Conservation (phyloP, 768 basidiomycete genomes). For the Russula ochroleuca region DNA sequence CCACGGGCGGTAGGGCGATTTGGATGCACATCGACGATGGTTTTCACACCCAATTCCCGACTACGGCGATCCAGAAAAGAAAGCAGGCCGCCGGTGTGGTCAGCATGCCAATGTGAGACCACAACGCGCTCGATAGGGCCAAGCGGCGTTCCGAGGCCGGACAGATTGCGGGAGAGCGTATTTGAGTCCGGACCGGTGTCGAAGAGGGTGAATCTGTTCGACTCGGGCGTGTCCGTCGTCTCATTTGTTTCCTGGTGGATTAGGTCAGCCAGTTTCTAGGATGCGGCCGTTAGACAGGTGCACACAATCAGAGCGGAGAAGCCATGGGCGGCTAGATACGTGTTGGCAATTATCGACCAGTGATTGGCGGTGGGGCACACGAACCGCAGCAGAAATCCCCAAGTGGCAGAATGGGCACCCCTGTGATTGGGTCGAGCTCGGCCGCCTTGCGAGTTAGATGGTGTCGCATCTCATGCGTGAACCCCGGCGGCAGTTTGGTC, state of each 20-base stretch:
- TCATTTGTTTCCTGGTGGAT: slow-evolving; percentile 52
- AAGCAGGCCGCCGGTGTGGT: slow-evolving; percentile 59
- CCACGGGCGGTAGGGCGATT: slow-evolving; percentile 69
- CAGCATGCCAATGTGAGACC: slow-evolving; percentile 53
- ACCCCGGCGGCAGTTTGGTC: slow-evolving; percentile 73
- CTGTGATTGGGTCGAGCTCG: slow-evolving; percentile 40
- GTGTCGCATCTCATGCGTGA: slow-evolving; percentile 63
- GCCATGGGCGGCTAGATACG: slow-evolving; percentile 67
- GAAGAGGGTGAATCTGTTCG: slow-evolving; percentile 58
- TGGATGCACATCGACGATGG: slow-evolving; percentile 72
- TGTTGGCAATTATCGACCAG: not conserved
- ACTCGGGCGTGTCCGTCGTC: slow-evolving; percentile 35
- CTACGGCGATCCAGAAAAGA: slow-evolving; percentile 52
- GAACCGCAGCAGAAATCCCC: slow-evolving; percentile 68
- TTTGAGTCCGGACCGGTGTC: slow-evolving; percentile 80
- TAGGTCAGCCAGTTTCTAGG: not conserved
- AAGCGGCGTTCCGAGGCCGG: slow-evolving; percentile 53
- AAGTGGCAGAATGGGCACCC: slow-evolving; percentile 65
- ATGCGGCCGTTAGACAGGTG: not conserved
- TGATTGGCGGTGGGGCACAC: slow-evolving; percentile 29
- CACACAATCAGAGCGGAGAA: slow-evolving; percentile 73
- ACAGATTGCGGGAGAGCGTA: slow-evolving; percentile 69
- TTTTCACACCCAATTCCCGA: slow-evolving; percentile 30
- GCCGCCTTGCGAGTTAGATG: slow-evolving; percentile 53
- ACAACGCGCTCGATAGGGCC: slow-evolving; percentile 52